phyloP scores from a whole-genome alignment of 257 asterid genomes.

The Leonotis leonurus region DNA sequence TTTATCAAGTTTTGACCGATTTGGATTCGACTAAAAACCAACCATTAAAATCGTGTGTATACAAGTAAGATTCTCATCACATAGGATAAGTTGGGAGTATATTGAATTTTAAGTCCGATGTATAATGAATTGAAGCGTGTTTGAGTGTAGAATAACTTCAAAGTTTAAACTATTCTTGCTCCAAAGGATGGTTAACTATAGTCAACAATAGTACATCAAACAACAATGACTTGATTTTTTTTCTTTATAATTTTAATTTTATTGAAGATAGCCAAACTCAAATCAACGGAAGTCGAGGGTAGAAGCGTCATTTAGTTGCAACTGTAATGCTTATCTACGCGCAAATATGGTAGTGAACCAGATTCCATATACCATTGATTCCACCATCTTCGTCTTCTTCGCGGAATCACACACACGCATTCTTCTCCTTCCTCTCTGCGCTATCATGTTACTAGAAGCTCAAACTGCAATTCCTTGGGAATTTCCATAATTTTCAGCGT shows the following conservation, averaged over 20 bases:
- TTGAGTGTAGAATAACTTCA: background rate
- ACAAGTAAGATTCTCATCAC: no score
- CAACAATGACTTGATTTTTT: background rate
- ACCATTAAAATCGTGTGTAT: no score
- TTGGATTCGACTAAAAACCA: no score
- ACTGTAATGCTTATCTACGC: background rate
- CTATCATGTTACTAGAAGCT: background rate
- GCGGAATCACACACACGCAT: background rate
- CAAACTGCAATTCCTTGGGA: background rate
- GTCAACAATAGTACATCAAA: background rate
- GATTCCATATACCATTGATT: no score
- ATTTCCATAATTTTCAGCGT: background rate
- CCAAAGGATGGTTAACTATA: background rate
- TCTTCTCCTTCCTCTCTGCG: background rate
- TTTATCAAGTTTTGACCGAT: no score
- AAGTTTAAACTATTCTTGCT: background rate
- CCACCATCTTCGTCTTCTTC: background rate
- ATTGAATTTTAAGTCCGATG: background rate
- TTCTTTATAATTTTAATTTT: no score
- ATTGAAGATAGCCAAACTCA: background rate
- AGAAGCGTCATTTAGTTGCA: slow-evolving; percentile 5
- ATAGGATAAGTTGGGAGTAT: background rate
- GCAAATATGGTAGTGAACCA: background rate
- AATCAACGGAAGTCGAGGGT: background rate
- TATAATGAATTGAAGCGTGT: background rate